phyloP scores from a whole-genome alignment of 306 rosid species.

The Cucumis melo region DNA sequence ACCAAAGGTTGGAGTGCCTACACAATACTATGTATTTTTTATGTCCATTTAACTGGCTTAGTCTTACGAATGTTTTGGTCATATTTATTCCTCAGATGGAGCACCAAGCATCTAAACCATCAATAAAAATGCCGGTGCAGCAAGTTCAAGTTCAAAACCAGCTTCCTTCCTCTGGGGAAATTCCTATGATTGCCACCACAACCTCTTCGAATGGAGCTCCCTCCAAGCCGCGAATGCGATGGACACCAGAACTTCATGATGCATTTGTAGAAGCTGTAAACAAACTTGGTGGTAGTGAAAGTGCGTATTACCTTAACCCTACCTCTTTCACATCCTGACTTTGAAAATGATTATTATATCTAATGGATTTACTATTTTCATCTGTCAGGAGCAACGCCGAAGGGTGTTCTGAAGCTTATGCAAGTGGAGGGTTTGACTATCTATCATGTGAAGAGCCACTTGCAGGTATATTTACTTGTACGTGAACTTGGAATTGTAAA shows the following conservation, averaged over 20 bases:
- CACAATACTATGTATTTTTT: neutral
- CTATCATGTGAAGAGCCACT: conserved; percentile 98
- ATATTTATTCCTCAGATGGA: conserved; percentile 39
- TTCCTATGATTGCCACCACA: conserved; percentile 25
- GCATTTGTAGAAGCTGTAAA: conserved; percentile 96
- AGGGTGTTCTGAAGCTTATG: conserved; percentile 94
- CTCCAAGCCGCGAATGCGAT: conserved; percentile 91
- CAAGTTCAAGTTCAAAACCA: conserved; percentile 54
- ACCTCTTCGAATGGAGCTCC: conserved; percentile 48
- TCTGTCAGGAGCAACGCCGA: conserved; percentile 86
- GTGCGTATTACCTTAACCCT: conserved; percentile 33
- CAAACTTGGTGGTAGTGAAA: conserved; percentile 98
- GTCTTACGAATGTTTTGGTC: neutral
- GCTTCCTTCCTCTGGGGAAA: conserved; percentile 45
- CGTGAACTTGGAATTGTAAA: too few relatives aligned
- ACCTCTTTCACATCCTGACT: conserved; percentile 1
- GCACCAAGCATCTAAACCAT: conserved; percentile 41
- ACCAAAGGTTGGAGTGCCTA: conserved; percentile 53
- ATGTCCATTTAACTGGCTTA: neutral
- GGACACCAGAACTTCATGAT: conserved; percentile 99
- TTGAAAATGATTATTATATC: conserved; percentile 17
- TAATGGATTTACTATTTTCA: conserved; percentile 9
- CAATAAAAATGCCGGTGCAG: conserved; percentile 30
- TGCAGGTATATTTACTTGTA: conserved; percentile 48
- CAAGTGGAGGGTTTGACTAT: conserved; percentile 91